A percentile compares a stretch with the other conserved stretches of the same genome.
Conservation (phyloP, 208 protist species). For the Herpetomonas muscarum region DNA sequence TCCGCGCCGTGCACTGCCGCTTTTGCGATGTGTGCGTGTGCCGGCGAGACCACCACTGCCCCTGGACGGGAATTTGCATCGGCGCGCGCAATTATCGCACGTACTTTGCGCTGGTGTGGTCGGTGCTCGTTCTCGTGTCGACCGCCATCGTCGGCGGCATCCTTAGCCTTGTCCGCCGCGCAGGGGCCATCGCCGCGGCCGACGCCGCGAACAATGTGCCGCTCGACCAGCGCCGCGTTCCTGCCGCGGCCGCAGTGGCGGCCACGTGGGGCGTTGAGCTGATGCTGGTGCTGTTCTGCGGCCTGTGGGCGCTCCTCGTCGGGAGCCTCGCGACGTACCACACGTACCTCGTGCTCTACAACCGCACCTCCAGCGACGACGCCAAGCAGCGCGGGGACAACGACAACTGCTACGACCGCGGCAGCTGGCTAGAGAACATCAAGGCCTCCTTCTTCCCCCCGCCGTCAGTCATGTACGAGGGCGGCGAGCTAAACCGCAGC, state of each 20-base stretch:
- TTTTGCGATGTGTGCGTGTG: constrained; percentile 83
- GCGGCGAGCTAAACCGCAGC: neutral
- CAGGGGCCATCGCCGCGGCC: constrained; percentile 1
- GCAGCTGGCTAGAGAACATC: constrained; percentile 42
- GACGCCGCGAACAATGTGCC: neutral
- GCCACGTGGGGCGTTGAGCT: constrained; percentile 72
- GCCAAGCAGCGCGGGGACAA: constrained; percentile 18
- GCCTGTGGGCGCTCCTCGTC: constrained; percentile 35
- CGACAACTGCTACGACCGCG: constrained; percentile 49
- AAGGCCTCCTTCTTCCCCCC: constrained; percentile 26
- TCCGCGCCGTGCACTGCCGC: constrained; percentile 81
- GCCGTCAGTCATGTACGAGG: neutral
- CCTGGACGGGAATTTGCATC: constrained; percentile 89
- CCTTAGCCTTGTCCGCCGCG: constrained; percentile 36
- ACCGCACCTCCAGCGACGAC: constrained; percentile 61
- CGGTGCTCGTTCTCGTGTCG: constrained; percentile 26
- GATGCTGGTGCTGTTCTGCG: constrained; percentile 43
- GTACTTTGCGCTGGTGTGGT: constrained; percentile 72
- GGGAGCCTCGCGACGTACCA: constrained; percentile 54
- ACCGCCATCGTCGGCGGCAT: constrained; percentile 47
- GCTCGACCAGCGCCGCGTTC: constrained; percentile 6
- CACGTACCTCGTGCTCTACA: constrained; percentile 56
- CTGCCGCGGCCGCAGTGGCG: constrained; percentile 35
- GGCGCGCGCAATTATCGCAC: constrained; percentile 80
- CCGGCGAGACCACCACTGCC: constrained; percentile 91